Evolutionary conservation across 169 alveolate species (phyloP), one percentile per base, ranked within the genome.

Genomic region (Sarcocystis neurona): DNA sequence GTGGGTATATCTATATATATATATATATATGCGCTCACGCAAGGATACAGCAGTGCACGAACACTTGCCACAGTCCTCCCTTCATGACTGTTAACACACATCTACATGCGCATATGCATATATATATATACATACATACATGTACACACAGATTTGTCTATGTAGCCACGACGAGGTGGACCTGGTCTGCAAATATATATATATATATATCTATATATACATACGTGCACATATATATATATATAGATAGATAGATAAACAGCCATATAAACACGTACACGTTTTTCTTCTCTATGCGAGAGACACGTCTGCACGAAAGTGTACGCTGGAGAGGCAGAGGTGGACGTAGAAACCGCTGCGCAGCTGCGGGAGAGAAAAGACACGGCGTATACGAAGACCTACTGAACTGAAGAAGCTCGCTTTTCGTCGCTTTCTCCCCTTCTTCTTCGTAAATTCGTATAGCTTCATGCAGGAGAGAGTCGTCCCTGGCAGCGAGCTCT

Each of bases 391-490:
- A n/a, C n/a, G n/a, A n/a, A n/a, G n/a, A 30, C 82, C 41, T 39
- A 72, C 82, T 72, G 66, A 32, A 82, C 79, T 82, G 89, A 10
- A 82, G 79, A n/a, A 82, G 79, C 47, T 82, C 60, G 89, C 60
- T 82, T 34, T 58, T 56, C 6, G 89, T 53, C 2, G 79, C 89
- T 30, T 82, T 82, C 66, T 82, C 70, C 3, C 89, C 89, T 47
- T 82, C 89, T 10, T 66, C 37, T 63, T 82, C 89, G 66, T 60
- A 82, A 41, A 82, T 82, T 43, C 43, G 43, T 15, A 68, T 43
- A 23, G 89, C 89, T 12, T 37, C 72, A n/a, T 82, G 63, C 48
- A 82, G 37, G 20, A 79, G 8, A 10, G 37, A 34, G 41, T 72
- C 82, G 56, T 39, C 60, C 79, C 39, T 44, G n/a, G 89, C 89